phyloP scores from a whole-genome alignment of 306 rosid genomes.

The Purshia tridentata region DNA sequence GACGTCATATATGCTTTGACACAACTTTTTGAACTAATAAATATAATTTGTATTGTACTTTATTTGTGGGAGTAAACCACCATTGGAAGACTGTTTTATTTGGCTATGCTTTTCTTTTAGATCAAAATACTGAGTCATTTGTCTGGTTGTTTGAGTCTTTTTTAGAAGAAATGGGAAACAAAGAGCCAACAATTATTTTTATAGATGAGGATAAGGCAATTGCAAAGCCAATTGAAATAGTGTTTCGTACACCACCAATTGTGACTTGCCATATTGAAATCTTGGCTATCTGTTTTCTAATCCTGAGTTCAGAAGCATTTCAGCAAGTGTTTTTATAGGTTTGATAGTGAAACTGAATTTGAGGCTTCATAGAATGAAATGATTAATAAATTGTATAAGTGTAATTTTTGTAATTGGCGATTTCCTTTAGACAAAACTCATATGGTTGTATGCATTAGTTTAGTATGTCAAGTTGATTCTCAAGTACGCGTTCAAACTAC shows the following conservation, averaged over 20 bases:
- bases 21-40: constrained; percentile 1
- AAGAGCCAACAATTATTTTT: constrained; percentile 11
- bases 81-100: constrained; percentile 14
- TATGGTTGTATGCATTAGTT: too few species aligned
- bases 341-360: background rate
- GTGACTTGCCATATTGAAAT: background rate
- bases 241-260: constrained; percentile 12
- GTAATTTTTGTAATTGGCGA: too few species aligned
- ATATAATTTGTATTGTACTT: constrained; percentile 10
- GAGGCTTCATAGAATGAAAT: background rate
- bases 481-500: too few species aligned
- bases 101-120: constrained; percentile 16
- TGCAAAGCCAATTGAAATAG: background rate
- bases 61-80: constrained; percentile 19
- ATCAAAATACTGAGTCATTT: constrained; percentile 19
- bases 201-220: constrained; percentile 13
- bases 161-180: constrained; percentile 7
- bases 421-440: too few species aligned
- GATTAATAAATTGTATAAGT: too few species aligned
- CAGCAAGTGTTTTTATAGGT: background rate
- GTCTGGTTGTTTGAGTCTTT: constrained; percentile 11
- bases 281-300: background rate
- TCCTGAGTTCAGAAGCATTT: constrained; percentile 13
- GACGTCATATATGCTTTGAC: constrained; percentile 12
- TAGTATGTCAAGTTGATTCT: too few species aligned